Evolutionary conservation across 352 stramenopile genomes (phyloP), one percentile per base, ranked within the genome.

Genomic region (Blastocystis sp.): DNA sequence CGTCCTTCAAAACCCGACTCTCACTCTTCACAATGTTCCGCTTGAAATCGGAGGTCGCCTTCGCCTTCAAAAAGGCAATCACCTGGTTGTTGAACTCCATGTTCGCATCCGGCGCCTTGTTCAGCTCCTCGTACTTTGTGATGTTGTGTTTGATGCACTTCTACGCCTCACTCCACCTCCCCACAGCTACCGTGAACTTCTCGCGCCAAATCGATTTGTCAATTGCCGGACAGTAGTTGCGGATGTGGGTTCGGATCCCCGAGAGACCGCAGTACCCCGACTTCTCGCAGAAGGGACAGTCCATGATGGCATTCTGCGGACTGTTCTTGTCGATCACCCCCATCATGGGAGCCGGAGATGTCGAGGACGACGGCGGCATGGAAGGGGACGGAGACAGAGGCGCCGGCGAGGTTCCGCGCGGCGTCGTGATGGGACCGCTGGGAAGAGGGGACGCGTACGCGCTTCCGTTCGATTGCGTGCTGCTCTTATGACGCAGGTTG

Each of bases 211-310:
- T 64, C 11, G 24, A 63, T 11, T 81, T 81, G 27, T 81, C 48
- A n/a, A 81, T 64, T 14, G 40, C 56, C 18, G 42, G 69, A 42
- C 69, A 81, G 24, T 81, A 81, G 29, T 81, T 81, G 51, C 69
- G 48, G 34, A 81, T 63, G 27, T 81, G 69, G 0, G 69, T 81
- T 1, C 69, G 69, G 29, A 81, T 81, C n/a, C 69, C 69, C 21
- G 69, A 51, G 1, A 81, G 53, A 24, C 69, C 69, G 24, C 48
- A 57, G 3, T 57, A 81, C n/a, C 69, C 69, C 27, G 69, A 54
- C 51, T 81, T 81, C 51, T 81, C n/a, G 40, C 69, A 81, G 40
- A 81, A 81, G 24, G 69, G 69, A 44, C 69, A 81, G 48, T 81
- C 69, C 69, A 81, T 63, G 16, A 81, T 64, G 0, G 69, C 48